Conservation (phyloP, 2,329 filamentous ascomycete genomes). For the Neofusicoccum cordaticola region DNA sequence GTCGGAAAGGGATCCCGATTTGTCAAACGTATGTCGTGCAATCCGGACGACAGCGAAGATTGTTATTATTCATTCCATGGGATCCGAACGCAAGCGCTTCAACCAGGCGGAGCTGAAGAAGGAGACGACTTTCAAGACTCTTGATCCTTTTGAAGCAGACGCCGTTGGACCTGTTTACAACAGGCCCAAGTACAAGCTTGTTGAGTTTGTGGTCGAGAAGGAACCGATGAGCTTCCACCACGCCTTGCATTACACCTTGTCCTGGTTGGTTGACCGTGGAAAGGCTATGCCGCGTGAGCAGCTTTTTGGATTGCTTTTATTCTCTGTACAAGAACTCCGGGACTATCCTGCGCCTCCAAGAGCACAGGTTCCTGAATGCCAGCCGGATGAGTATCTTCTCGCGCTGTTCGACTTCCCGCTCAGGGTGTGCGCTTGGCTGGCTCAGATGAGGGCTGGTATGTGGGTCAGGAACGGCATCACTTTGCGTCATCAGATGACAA, state of each 20-base stretch:
- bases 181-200: conserved; percentile 54
- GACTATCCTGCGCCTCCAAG: conserved; percentile 59
- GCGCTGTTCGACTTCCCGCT: conserved; percentile 90
- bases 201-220: conserved; percentile 84
- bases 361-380: conserved; percentile 57
- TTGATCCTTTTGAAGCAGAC: conserved; percentile 80
- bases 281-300: conserved; percentile 69
- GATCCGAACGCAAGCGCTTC: conserved; percentile 83
- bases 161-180: conserved; percentile 28
- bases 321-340: conserved; percentile 68
- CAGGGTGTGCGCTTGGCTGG: conserved; percentile 90
- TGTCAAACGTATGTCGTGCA: conserved; percentile 64
- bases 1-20: conserved; percentile 63
- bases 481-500: conserved; percentile 88
- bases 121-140: conserved; percentile 75
- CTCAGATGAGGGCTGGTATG: conserved; percentile 97
- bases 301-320: conserved; percentile 67
- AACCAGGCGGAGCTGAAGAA: conserved; percentile 84
- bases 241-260: conserved; percentile 90
- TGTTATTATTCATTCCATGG: conserved; percentile 84
- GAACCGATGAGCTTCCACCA: conserved; percentile 97
- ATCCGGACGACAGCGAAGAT: conserved; percentile 75
- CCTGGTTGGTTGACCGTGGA: conserved; percentile 90
- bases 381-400: conserved; percentile 75
- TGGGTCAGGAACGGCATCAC: conserved; percentile 98